Evolutionary conservation across 345 rosid species (phyloP), one percentile per base, ranked within the genome.

Genomic region (Eucalyptus albens): DNA sequence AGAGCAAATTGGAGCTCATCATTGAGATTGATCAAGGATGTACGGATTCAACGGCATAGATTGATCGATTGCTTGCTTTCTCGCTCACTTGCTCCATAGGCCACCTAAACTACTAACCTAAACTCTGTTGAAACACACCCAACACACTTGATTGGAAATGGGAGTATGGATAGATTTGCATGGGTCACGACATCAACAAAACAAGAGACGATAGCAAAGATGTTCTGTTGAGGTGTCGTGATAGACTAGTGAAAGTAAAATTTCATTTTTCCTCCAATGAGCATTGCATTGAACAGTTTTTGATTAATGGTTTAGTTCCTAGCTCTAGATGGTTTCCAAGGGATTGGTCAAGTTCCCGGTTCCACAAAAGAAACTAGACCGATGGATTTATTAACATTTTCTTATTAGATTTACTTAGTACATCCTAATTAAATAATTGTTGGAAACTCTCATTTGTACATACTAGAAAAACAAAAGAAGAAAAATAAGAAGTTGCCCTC

Each of bases 281-380:
- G 59, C 1, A 1, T 53, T 53, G 5, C 59, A 53, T 53, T 53
- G 22, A 53, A 53, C 0, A 3, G 5, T 8, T 19, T 53, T 19
- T 53, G 0, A 53, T 53, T 53, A 53, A 53, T 8, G 2, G 22
- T 19, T 21, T 1, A 53, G 0, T 19, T 53, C 11, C 2, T 0
- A 0, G 1, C 27, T 56, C 13, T 56, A 56, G 6, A 1, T 19
- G 59, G 14, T 22, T 56, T 0, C 6, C 1, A 56, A 56, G 3
- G 29, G 3, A 24, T 56, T 24, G 14, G 3, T 56, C 13, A 11
- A 56, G 29, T 55, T 55, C 11, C 5, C 1, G 0, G 1, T 1
- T 53, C 1, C 26, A 55, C 10, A 55, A 17, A 55, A 55, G 59
- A 55, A 55, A 55, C 10, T 21, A 0, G 26, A 55, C 59, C 5